Percentiles rank a stretch among this genome's conserved stretches.
phyloP scores from a whole-genome alignment of 106 monocot genomes.

The Vanilla planifolia region DNA sequence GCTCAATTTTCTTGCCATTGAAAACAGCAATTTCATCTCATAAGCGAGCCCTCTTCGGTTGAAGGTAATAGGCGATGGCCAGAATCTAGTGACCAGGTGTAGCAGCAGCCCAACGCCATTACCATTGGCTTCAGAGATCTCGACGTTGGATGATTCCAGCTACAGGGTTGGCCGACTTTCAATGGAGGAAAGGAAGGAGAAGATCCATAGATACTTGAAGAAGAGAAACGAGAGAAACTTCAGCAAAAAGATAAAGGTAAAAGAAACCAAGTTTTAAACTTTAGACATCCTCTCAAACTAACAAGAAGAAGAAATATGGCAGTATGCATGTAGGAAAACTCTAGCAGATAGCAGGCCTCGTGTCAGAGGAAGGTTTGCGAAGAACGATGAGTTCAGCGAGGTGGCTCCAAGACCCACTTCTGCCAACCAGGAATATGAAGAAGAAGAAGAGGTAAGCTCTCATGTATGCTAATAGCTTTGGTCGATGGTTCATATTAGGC shows the following conservation, averaged over 20 bases:
- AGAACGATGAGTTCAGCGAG: conserved; percentile 73
- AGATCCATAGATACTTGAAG: conserved; percentile 68
- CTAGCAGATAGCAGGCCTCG: conserved; percentile 80
- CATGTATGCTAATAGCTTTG: too few species aligned
- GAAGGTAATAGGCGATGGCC: conserved; percentile 29
- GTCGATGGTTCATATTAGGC: not conserved
- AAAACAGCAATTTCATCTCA: too few species aligned
- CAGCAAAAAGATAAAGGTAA: conserved; percentile 94
- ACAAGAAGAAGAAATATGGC: conserved; percentile 3
- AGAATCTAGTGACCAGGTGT: conserved; percentile 21
- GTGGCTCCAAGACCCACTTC: conserved; percentile 14
- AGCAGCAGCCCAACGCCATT: conserved; percentile 13
- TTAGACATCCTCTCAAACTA: not conserved
- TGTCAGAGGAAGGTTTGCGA: conserved; percentile 79
- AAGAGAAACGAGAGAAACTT: conserved; percentile 78
- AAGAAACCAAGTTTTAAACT: not conserved
- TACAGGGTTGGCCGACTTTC: conserved; percentile 52
- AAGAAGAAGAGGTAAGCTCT: conserved; percentile 54
- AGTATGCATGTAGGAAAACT: conserved; percentile 89
- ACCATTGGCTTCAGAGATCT: conserved; percentile 17
- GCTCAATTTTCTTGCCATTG: too few species aligned
- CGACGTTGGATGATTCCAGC: conserved; percentile 37
- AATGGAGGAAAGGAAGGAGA: conserved; percentile 65
- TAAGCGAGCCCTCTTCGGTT: not conserved
- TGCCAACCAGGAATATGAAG: conserved; percentile 34